Evolutionary conservation across 1,284 basidiomycete species (phyloP).

Genomic region (Irpex lacteus): DNA sequence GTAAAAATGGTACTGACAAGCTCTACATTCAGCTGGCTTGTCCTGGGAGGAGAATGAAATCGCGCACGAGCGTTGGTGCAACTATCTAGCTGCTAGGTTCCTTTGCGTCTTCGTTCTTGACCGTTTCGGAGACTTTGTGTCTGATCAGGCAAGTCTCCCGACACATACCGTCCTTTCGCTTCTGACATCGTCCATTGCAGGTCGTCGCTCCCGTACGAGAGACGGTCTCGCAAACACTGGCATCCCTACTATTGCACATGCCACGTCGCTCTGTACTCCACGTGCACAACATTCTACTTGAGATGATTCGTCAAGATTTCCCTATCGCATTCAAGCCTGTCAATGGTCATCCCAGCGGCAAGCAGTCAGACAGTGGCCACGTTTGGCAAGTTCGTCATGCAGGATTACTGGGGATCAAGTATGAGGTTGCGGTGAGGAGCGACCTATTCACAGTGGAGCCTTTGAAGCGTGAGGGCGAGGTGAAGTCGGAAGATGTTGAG

Average conservation of each 20-base stretch:
- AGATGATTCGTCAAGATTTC: slow-evolving; percentile 93
- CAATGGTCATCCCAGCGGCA: slow-evolving; percentile 30
- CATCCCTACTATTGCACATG: slow-evolving; percentile 87
- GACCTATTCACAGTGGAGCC: slow-evolving; percentile 65
- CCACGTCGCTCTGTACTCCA: slow-evolving; percentile 71
- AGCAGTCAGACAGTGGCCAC: slow-evolving; percentile 49
- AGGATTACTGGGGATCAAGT: slow-evolving; percentile 94
- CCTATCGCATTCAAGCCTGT: slow-evolving; percentile 39
- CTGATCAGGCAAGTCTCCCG: slow-evolving; percentile 66
- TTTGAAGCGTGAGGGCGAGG: slow-evolving; percentile 5
- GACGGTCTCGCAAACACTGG: slow-evolving; percentile 93
- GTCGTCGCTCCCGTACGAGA: slow-evolving; percentile 97
- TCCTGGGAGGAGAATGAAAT: slow-evolving; percentile 54
- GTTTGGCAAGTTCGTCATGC: slow-evolving; percentile 99
- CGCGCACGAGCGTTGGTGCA: slow-evolving; percentile 85
- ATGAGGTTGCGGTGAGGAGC: slow-evolving; percentile 91
- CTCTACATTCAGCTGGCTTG: slow-evolving; percentile 21
- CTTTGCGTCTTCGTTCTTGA: slow-evolving; percentile 94
- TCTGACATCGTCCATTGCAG: slow-evolving; percentile 32
- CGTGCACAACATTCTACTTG: slow-evolving; percentile 82
- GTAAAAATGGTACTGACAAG: background rate
- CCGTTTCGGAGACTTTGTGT: slow-evolving; percentile 96
- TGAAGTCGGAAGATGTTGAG: background rate
- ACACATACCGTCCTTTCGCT: background rate
- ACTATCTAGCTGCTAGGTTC: slow-evolving; percentile 83